A percentile compares a stretch with the other conserved stretches of the same genome.
These are phyloP conservation scores for Hypoxylon sp. DNA, from an alignment of 2,329 filamentous ascomycete species.

Conservation along the genomic window DNA sequence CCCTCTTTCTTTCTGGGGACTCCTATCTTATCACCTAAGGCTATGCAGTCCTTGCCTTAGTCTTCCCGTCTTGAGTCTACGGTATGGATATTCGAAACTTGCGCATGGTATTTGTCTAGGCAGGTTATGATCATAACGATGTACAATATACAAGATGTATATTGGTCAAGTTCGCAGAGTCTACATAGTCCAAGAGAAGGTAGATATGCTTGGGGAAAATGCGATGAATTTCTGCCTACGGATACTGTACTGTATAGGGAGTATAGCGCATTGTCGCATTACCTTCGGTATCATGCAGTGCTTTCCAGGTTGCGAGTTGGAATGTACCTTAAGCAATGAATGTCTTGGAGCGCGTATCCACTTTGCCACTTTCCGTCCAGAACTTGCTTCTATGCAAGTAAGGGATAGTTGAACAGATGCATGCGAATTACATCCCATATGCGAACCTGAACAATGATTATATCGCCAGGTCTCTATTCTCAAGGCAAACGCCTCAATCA, in stretches of 20 bases:
- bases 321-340: too few relatives aligned
- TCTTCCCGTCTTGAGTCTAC: not conserved
- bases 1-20: not conserved
- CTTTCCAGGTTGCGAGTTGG: too few relatives aligned
- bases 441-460: not conserved
- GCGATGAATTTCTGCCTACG: too few relatives aligned
- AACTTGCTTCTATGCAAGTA: not conserved
- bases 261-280: too few relatives aligned
- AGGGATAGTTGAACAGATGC: not conserved
- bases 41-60: not conserved
- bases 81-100: constrained; percentile 1
- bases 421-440: not conserved
- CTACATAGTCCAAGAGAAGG: too few relatives aligned
- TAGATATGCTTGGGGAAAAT: too few relatives aligned
- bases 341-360: not conserved
- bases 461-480: not conserved
- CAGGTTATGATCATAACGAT: too few relatives aligned
- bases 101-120: not conserved
- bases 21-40: not conserved
- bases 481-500: not conserved
- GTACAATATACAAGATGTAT: too few relatives aligned
- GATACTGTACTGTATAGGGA: too few relatives aligned
- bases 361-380: not conserved
- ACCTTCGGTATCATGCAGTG: too few relatives aligned
- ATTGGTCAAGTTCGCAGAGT: too few relatives aligned